Base-by-base conservation (phyloP, 352 stramenopile genomes). In the Pythium monospermum region DNA sequence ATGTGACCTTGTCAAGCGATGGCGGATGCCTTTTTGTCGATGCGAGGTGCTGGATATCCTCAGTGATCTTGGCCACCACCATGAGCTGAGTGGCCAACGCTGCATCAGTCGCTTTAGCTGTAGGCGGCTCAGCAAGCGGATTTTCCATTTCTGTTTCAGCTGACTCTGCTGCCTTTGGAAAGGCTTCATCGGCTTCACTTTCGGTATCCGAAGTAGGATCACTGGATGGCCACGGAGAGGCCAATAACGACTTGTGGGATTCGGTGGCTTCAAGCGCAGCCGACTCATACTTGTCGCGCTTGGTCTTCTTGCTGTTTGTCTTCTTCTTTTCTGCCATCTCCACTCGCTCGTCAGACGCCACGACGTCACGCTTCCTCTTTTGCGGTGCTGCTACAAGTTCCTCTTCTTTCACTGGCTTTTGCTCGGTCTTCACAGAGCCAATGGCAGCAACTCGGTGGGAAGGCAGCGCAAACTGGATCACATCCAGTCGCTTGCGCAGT, bases 101-200 rank as follows among this genome's bases (percentile, higher is more conserved):
- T 11, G 25, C n/a, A n/a, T n/a, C n/a, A n/a, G n/a, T n/a, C n/a
- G n/a, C n/a, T n/a, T n/a, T n/a, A n/a, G n/a, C n/a, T n/a, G n/a
- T n/a, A n/a, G n/a, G n/a, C n/a, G n/a, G n/a, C n/a, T n/a, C n/a
- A n/a, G 46, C 19, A 4, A 35, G n/a, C 12, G 26, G 4, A 26
- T 51, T 19, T 15, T 50, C 28, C 43, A 37, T 39, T n/a, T n/a
- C n/a, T n/a, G n/a, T n/a, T n/a, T n/a, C n/a, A n/a, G n/a, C n/a
- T 18, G 26, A 12, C 28, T 39, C 6, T 25, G 30, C 8, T 6
- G 7, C n/a, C n/a, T 23, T 39, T 11, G 33, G 46, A 2, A 47
- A 16, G 13, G 32, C 19, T 18, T 41, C 22, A 11, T 57, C 49
- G 0, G 16, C 11, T 30, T 57, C 49, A 22, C 49, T 57, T 40